These are phyloP conservation scores for Globisporangium iwayamae DNA, from an alignment of 352 stramenopile genomes.

Conservation along the genomic window DNA sequence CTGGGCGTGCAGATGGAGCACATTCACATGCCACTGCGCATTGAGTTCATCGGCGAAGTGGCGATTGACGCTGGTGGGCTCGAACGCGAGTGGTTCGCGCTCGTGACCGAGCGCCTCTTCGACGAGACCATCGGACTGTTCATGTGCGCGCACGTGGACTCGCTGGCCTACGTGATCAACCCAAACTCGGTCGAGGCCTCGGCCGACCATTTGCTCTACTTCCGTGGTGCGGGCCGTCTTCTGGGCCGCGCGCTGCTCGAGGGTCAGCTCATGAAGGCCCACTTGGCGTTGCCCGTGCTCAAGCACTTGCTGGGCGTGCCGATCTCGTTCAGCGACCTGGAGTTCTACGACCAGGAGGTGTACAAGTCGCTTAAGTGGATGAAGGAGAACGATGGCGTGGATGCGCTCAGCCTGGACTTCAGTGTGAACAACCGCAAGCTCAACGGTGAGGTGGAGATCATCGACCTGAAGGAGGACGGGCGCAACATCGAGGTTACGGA, in stretches of 20 bases:
- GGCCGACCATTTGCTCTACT: conserved; percentile 97
- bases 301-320: conserved; percentile 82
- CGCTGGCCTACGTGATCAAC: conserved; percentile 80
- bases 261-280: conserved; percentile 89
- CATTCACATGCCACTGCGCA: conserved; percentile 84
- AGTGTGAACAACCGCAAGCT: conserved; percentile 79
- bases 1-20: conserved; percentile 83
- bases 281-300: conserved; percentile 81
- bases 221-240: conserved; percentile 93
- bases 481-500: conserved; percentile 89
- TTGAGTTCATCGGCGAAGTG: conserved; percentile 88
- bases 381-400: conserved; percentile 80
- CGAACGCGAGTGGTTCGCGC: conserved; percentile 86
- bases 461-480: conserved; percentile 84
- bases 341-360: conserved; percentile 87
- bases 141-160: conserved; percentile 80
- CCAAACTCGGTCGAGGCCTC: conserved; percentile 77
- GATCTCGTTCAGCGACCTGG: conserved; percentile 87
- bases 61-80: conserved; percentile 88
- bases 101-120: conserved; percentile 85
- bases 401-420: conserved; percentile 74
- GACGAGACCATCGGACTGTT: conserved; percentile 87
- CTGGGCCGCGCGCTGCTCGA: conserved; percentile 96
- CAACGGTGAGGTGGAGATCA: conserved; percentile 68
- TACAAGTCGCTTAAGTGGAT: conserved; percentile 84